phyloP scores from a whole-genome alignment of 2,329 filamentous ascomycete species.

The Dryadomyces quercivorus region DNA sequence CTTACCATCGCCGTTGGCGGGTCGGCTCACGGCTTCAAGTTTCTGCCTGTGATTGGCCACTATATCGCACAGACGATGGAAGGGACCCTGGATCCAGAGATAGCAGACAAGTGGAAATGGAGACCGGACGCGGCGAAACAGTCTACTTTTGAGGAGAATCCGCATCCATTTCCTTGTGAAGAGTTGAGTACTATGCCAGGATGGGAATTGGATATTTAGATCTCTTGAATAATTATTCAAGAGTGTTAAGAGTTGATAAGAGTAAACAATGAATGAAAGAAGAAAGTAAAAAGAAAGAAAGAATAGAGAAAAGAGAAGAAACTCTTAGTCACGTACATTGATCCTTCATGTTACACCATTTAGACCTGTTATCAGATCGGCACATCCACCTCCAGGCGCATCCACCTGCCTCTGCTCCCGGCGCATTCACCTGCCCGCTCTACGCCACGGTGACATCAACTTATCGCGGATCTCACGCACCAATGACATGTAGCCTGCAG shows the following conservation, averaged over 20 bases:
- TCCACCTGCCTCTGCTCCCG: constrained; percentile 1
- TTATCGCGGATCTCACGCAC: too few species aligned
- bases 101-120: constrained; percentile 3
- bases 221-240: too few species aligned
- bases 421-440: too few species aligned
- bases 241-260: too few species aligned
- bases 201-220: neutral
- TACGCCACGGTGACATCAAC: too few species aligned
- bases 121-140: neutral
- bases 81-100: constrained; percentile 13
- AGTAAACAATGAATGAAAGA: neutral
- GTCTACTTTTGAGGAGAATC: constrained; percentile 1
- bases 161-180: constrained; percentile 2
- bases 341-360: too few species aligned
- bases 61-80: constrained; percentile 33
- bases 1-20: constrained; percentile 3
- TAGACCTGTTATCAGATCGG: too few species aligned
- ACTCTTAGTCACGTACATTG: too few species aligned
- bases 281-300: neutral
- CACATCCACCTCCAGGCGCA: too few species aligned
- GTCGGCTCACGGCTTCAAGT: constrained; percentile 19
- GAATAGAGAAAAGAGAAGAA: too few species aligned
- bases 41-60: constrained; percentile 17
- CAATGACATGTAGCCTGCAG: too few species aligned
- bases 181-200: constrained; percentile 2